phyloP scores from a whole-genome alignment of 2,329 filamentous ascomycete species.

The Verticillium nubilum region DNA sequence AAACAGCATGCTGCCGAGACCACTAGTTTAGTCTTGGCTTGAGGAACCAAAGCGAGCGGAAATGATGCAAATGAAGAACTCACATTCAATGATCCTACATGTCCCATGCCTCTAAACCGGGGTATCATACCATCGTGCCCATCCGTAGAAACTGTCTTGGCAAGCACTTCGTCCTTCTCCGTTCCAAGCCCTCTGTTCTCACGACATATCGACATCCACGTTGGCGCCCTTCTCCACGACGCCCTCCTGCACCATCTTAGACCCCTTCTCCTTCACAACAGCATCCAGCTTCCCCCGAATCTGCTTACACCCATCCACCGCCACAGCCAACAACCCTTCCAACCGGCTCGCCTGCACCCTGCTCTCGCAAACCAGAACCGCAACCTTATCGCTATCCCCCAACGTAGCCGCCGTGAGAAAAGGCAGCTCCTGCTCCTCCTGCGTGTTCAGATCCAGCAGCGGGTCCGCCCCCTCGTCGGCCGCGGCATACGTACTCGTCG shows the following conservation, averaged over 20 bases:
- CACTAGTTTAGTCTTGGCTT: too few relatives aligned
- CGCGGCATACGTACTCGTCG: slow-evolving; percentile 60
- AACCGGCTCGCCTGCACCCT: slow-evolving; percentile 75
- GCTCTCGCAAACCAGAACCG: slow-evolving; percentile 79
- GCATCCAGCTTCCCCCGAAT: slow-evolving; percentile 75
- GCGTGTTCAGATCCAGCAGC: slow-evolving; percentile 69
- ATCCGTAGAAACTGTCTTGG: not conserved
- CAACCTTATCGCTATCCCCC: slow-evolving; percentile 68
- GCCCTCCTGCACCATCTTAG: slow-evolving; percentile 55
- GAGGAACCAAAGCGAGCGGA: not conserved
- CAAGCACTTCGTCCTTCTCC: slow-evolving; percentile 6
- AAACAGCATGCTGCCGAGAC: not conserved
- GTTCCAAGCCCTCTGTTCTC: not conserved
- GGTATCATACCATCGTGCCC: not conserved
- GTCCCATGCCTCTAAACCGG: not conserved
- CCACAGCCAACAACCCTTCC: slow-evolving; percentile 90
- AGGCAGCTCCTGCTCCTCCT: slow-evolving; percentile 84
- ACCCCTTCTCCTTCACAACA: slow-evolving; percentile 68
- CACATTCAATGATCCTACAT: not conserved
- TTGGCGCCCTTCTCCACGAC: slow-evolving; percentile 41
- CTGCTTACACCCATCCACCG: slow-evolving; percentile 85
- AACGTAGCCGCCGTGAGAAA: slow-evolving; percentile 81
- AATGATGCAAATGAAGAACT: not conserved
- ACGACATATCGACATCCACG: slow-evolving; percentile 42
- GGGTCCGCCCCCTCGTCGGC: slow-evolving; percentile 70